Base-by-base conservation (phyloP, 345 rosid species). In the Lepidium africanum region DNA sequence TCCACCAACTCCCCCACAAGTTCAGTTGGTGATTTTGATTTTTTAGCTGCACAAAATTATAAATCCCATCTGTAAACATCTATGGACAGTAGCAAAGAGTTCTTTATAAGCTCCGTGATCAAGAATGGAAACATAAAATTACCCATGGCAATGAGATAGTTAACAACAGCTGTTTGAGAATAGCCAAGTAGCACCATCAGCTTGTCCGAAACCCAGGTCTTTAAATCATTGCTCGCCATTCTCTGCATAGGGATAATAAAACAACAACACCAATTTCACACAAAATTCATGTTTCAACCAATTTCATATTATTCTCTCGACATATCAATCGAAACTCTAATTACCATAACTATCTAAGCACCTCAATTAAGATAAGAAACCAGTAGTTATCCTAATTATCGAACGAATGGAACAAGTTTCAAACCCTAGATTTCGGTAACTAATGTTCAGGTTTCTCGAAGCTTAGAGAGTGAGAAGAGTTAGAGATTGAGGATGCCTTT, bases 131-230 rank as follows among this genome's bases (percentile, higher is more conserved):
- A 38, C 12, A 56, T 59, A 10, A 43, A 75, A 83, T 45, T 38
- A 90, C 98, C 77, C 59, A 87, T 45, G 73, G 84, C 89, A 48
- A 91, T 91, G 8, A 89, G 55, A 65, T 86, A 94, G 56, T 89
- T 87, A 33, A 89, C 90, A 55, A 91, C 79, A 0, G 90, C 77
- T n/a, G 81, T 46, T 65, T 88, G 85, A 4, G 99, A 91, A 72
- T 80, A 91, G 10, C 95, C 99, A 14, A 91, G 79, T 12, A 94
- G 57, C 12, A 84, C 71, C 71, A 91, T 86, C 70, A 94, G 73
- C 78, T 78, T 87, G 43, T 94, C 96, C 1, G 99, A 94, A 7
- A 94, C 87, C 96, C 95, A 94, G 3, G 79, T 81, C 82, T 83
- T 91, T 59, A 94, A 76, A 70, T 73, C 65, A 61, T 63, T 74